Base-by-base conservation (phyloP, 148 eudicot species). In the Chenopodium formosanum region DNA sequence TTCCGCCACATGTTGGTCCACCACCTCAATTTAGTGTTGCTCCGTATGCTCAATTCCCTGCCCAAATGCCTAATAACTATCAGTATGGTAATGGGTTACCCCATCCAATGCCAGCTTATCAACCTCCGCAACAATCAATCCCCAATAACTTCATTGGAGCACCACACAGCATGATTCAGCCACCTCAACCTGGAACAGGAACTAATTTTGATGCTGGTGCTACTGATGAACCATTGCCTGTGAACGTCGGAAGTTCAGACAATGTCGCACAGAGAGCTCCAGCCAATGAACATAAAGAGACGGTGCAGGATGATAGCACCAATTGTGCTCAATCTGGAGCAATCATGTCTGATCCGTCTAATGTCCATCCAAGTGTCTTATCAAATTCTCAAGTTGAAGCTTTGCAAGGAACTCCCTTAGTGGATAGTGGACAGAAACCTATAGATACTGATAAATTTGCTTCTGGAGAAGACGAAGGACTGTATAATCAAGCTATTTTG, bases 21-120 rank as follows among this genome's bases (percentile, higher is more conserved):
- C 83, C 85, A 11, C 14, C 87, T 48, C 89, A 85, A 76, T 84
- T 67, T 77, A 78, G 69, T 73, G 81, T 46, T 80, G 71, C 83
- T 80, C 85, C 86, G 53, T 76, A 87, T 82, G 50, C 84, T 48
- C 85, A 79, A 8, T 73, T 73, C 25, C 79, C 92, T 71, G 83
- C 73, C 69, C 89, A 84, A 66, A 68, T 65, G 80, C 84, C 80
- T 20, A 85, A 70, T 79, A 87, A 81, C 67, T 85, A 83, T 84
- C 90, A 87, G 70, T 81, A 87, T 79, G 76, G 83, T 69, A 70
- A 84, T 82, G 79, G 69, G 25, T 7, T 40, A 65, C 83, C 82
- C 78, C 72, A 81, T 82, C 69, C 82, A 14, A 69, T 83, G 66
- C 86, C 86, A 65, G 47, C 77, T 40, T 78, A 81, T 82, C 90